Evolutionary conservation across 495 filamentous ascomycete genomes (phyloP).

Genomic region (Hyaloscypha finlandica): DNA sequence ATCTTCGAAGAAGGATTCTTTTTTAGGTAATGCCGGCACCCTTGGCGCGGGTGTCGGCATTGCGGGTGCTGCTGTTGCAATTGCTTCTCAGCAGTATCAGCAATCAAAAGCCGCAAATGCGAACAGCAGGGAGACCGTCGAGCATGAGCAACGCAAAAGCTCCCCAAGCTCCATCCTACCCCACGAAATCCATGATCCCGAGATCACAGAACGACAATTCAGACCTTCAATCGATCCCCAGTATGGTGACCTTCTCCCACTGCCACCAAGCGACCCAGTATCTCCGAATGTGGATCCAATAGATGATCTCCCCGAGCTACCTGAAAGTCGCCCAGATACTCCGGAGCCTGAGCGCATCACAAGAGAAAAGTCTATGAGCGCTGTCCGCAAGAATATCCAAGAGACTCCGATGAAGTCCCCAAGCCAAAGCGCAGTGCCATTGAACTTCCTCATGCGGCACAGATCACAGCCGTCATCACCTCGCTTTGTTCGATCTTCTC

Average conservation of each 20-base stretch:
- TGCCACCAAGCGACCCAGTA: constrained; percentile 51
- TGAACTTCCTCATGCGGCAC: constrained; percentile 46
- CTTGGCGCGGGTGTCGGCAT: constrained; percentile 62
- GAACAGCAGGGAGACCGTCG: constrained; percentile 13
- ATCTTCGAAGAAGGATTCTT: constrained; percentile 48
- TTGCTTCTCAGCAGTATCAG: constrained; percentile 43
- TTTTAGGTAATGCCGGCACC: constrained; percentile 65
- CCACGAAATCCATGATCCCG: constrained; percentile 44
- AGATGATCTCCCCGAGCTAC: constrained; percentile 46
- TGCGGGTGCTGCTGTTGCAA: constrained; percentile 44
- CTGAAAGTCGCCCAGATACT: constrained; percentile 53
- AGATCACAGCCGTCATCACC: constrained; percentile 48
- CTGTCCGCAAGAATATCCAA: constrained; percentile 24
- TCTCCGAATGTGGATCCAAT: constrained; percentile 33
- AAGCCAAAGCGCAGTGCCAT: constrained; percentile 53
- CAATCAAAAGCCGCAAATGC: constrained; percentile 35
- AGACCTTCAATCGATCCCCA: constrained; percentile 59
- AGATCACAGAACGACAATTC: constrained; percentile 49
- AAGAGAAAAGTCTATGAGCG: constrained; percentile 15
- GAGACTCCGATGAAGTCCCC: constrained; percentile 39
- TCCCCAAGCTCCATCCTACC: constrained; percentile 6
- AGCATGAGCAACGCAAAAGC: constrained; percentile 11
- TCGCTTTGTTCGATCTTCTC: constrained; percentile 37
- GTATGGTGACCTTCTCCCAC: constrained; percentile 54
- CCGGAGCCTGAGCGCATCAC: constrained; percentile 35